Evolutionary conservation across 805 yeast species (phyloP).

Genomic region (Clavispora fructus): DNA sequence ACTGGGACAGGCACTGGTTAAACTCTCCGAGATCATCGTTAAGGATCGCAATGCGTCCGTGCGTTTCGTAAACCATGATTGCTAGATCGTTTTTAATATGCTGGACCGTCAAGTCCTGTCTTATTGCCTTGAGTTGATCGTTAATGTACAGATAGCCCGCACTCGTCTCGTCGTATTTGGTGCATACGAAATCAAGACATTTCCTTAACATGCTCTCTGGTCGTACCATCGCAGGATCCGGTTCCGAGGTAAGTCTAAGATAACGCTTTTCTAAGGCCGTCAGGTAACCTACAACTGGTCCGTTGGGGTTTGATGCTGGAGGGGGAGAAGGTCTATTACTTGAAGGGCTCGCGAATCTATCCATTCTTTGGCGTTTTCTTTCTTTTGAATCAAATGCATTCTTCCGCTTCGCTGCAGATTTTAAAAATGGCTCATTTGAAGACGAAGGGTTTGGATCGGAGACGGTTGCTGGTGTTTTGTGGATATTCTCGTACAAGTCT

Average conservation of each 20-base stretch:
- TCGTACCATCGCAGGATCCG: constrained; percentile 78
- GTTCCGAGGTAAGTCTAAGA: constrained; percentile 82
- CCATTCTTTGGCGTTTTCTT: constrained; percentile 40
- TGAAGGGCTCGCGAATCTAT: constrained; percentile 36
- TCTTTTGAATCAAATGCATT: constrained; percentile 21
- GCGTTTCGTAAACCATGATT: constrained; percentile 73
- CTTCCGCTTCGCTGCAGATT: background rate
- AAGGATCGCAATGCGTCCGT: constrained; percentile 81
- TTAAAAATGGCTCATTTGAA: background rate
- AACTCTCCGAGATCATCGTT: constrained; percentile 87
- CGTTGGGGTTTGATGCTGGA: constrained; percentile 3
- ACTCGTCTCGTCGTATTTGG: constrained; percentile 42
- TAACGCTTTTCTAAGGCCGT: constrained; percentile 69
- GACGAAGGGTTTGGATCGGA: background rate
- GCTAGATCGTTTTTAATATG: constrained; percentile 75
- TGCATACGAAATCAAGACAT: constrained; percentile 50
- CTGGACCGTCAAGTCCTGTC: constrained; percentile 94
- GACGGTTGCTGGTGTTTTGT: background rate
- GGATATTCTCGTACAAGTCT: constrained; percentile 7
- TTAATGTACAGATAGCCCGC: constrained; percentile 70
- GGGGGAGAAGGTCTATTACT: constrained; percentile 1
- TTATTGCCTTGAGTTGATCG: constrained; percentile 84
- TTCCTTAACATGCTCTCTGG: constrained; percentile 59
- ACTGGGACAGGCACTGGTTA: constrained; percentile 88
- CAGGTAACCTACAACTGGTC: constrained; percentile 56